Evolutionary conservation across 805 yeast genomes (phyloP).

Genomic region (Myxozyma kluyveri): DNA sequence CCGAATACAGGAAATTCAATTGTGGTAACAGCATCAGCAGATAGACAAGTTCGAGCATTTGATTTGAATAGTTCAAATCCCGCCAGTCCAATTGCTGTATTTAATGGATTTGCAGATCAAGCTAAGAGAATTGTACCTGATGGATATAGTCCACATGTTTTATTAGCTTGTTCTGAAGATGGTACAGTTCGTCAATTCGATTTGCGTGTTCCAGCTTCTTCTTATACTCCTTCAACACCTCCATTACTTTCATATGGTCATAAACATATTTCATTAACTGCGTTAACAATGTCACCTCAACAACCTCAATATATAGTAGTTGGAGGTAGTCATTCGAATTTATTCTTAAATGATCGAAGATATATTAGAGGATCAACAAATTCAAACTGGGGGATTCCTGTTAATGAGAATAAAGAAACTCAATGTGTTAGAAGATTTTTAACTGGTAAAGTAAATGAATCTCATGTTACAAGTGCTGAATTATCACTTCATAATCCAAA

Average conservation of each 20-base stretch:
- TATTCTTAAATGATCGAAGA: slow-evolving; percentile 30
- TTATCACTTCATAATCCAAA: slow-evolving; percentile 23
- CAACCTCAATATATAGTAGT: slow-evolving; percentile 29
- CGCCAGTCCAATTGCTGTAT: slow-evolving; percentile 4
- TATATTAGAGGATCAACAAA: slow-evolving; percentile 14
- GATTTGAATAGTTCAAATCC: slow-evolving; percentile 12
- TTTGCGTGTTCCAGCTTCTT: slow-evolving; percentile 21
- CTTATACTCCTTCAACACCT: slow-evolving; percentile 7
- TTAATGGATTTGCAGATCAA: slow-evolving; percentile 17
- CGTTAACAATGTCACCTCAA: slow-evolving; percentile 22
- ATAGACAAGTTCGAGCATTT: slow-evolving; percentile 24
- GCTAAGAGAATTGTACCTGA: slow-evolving; percentile 27
- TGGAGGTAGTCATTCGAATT: slow-evolving; percentile 26
- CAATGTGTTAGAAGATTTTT: slow-evolving; percentile 28
- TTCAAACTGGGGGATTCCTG: slow-evolving; percentile 15
- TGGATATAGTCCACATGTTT: slow-evolving; percentile 21
- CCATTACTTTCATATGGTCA: slow-evolving; percentile 21
- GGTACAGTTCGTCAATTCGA: slow-evolving; percentile 28
- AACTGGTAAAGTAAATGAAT: slow-evolving; percentile 8
- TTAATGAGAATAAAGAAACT: slow-evolving; percentile 9
- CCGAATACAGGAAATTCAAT: slow-evolving; percentile 22
- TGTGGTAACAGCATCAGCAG: slow-evolving; percentile 26
- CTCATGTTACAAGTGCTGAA: slow-evolving; percentile 24
- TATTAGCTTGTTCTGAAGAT: slow-evolving; percentile 28
- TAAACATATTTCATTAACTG: slow-evolving; percentile 15